Evolutionary conservation across 352 stramenopile species (phyloP).

Genomic region (Phytophthora megakarya): DNA sequence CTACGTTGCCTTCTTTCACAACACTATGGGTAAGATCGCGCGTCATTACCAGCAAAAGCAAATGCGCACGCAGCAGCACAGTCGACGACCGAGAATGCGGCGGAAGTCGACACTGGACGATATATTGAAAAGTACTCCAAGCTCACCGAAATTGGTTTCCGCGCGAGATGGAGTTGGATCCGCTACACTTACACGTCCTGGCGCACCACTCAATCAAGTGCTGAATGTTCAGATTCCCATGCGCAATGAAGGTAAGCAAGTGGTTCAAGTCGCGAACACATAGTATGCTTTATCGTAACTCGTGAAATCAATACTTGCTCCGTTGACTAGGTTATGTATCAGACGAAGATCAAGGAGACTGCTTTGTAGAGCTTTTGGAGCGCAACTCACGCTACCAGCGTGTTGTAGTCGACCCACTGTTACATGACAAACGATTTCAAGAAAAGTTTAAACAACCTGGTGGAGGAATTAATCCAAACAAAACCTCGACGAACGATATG

Average conservation of each 20-base stretch:
- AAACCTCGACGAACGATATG: conserved; percentile 48
- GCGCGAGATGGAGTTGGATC: conserved; percentile 16
- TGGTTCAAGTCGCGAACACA: neutral
- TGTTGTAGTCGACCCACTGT: conserved; percentile 56
- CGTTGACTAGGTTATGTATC: conserved; percentile 14
- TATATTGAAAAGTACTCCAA: conserved; percentile 23
- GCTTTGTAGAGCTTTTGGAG: conserved; percentile 68
- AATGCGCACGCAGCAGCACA: conserved; percentile 25
- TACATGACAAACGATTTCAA: conserved; percentile 63
- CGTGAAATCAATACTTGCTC: neutral
- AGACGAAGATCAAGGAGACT: conserved; percentile 40
- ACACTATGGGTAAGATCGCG: conserved; percentile 65
- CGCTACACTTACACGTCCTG: conserved; percentile 15
- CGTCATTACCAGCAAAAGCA: conserved; percentile 56
- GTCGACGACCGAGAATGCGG: conserved; percentile 18
- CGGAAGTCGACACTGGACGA: conserved; percentile 42
- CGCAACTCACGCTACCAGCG: conserved; percentile 53
- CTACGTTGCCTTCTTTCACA: conserved; percentile 79
- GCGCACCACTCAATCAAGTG: conserved; percentile 21
- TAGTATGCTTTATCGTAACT: neutral
- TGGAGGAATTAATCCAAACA: conserved; percentile 26
- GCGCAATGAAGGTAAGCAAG: conserved; percentile 27
- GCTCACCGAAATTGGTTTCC: conserved; percentile 12
- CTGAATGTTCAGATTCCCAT: conserved; percentile 41
- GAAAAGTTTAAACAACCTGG: conserved; percentile 54